Evolutionary conservation across 1,284 basidiomycete genomes (phyloP), one percentile per base, ranked within the genome.

Genomic region (Omphalotus olearius): DNA sequence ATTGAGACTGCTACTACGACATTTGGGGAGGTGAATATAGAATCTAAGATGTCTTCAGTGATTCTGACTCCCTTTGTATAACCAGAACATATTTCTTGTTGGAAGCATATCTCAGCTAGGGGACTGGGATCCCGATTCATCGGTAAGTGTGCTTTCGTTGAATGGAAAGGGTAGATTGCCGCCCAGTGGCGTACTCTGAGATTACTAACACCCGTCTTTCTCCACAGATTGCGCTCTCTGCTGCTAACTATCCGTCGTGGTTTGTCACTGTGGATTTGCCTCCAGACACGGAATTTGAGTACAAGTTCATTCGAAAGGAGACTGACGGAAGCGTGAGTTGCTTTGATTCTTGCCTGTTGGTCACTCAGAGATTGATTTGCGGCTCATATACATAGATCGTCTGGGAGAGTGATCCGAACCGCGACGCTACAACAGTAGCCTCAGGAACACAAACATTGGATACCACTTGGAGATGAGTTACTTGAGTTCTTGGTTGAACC

Each of bases 231-330:
- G 65, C 79, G 0, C 64, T 84, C 6, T 80, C 79, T 1, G 59
- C 80, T 4, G 72, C 73, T 1, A 63, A 64, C n/a, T 83, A 83
- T 57, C 81, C 82, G 1, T 65, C 72, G 0, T 86, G 82, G 83
- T 70, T 65, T 2, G 71, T 72, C 3, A 76, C 76, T 0, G 67
- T 83, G 10, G 62, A 63, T 18, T 57, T 86, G 0, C 77, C 80
- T 0, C 68, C 73, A 0, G 70, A 65, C 47, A 79, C 76, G 0
- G 57, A 60, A 0, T 82, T 85, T 62, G 58, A 79, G 56, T 85
- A 79, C 67, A 85, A 84, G 63, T 83, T 80, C 54, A 78, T 85
- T 55, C 66, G 78, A 25, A 80, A 79, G 61, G 75, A 78, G 55
- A 68, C 71, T 1, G 68, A 79, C 56, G 81, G 80, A 45, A 74